Evolutionary conservation across 208 protist species (phyloP), one percentile per base, ranked within the genome.

Genomic region (Novymonas esmeraldas): DNA sequence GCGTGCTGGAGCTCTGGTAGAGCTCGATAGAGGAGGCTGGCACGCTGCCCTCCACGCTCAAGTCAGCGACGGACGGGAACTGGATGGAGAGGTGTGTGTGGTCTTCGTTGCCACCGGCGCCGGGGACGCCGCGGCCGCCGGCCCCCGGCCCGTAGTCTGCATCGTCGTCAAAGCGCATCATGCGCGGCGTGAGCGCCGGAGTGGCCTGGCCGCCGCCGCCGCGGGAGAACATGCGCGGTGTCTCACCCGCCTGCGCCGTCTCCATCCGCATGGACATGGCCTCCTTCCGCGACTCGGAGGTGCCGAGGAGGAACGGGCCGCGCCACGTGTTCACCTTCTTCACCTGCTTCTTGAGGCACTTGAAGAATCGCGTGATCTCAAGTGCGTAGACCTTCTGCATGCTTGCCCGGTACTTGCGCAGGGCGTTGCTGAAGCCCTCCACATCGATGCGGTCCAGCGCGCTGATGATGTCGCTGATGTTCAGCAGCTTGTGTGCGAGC

Each of bases 341-440:
- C 2, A 91, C 67, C 48, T 91, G 76, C 41, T 58, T 61, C 42
- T 77, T 77, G 5, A 94, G 49, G n/a, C 70, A 64, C 65, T 92
- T 88, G 73, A 94, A 89, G 62, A 94, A 96, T 39, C 70, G 72
- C 10, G 74, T 55, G 24, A 92, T 84, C 68, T 96, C 86, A 1
- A 88, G 58, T 2, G 81, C 76, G 66, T 94, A 94, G 0, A 96
- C 77, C 51, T 77, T 79, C 63, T 93, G 91, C 89, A 93, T 93
- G 60, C 78, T 78, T n/a, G 75, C 77, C 28, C 91, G 81, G 52
- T 96, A 96, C 36, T 78, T 75, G 20, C 88, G 85, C 65, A 94
- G 78, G 18, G 84, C 79, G 13, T 68, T 83, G 55, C 73, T 75
- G 78, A 85, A 90, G 26, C 80, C 81, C 60, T 87, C 88, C 56